A percentile compares a stretch with the other conserved stretches of the same genome.
Evolutionary conservation across 2,329 filamentous ascomycete genomes (phyloP).

Genomic region (Phyllosticta citribraziliensis): DNA sequence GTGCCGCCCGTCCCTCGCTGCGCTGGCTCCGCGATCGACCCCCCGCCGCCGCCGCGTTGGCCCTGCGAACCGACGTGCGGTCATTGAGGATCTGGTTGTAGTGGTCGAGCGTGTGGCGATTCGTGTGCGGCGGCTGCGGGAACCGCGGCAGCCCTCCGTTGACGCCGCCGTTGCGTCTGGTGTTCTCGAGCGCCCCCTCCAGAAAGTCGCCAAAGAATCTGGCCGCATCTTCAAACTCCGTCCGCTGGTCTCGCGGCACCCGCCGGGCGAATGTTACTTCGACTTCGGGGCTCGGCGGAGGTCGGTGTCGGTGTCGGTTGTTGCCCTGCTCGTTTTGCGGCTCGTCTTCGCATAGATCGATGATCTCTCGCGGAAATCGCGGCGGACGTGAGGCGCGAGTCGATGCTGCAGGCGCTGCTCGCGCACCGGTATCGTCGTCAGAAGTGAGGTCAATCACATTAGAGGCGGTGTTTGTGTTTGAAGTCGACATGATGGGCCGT

Average conservation of each 20-base stretch:
- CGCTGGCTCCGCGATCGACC: background rate
- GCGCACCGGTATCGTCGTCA: slow-evolving; percentile 17
- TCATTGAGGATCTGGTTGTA: slow-evolving; percentile 1
- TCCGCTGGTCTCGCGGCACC: background rate
- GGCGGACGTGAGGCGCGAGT: slow-evolving; percentile 28
- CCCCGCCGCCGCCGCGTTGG: background rate
- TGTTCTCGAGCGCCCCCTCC: background rate
- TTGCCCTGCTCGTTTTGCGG: slow-evolving; percentile 13
- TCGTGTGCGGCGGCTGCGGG: slow-evolving; percentile 1
- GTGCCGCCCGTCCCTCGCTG: too few species aligned
- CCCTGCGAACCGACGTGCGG: slow-evolving; percentile 4
- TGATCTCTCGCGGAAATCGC: slow-evolving; percentile 33
- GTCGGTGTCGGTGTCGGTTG: slow-evolving; percentile 5
- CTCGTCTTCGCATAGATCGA: slow-evolving; percentile 34
- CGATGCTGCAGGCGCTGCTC: slow-evolving; percentile 14
- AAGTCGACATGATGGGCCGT: slow-evolving; percentile 34
- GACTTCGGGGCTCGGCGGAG: slow-evolving; percentile 37
- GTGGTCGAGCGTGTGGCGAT: background rate
- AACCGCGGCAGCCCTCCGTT: background rate
- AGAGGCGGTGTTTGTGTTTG: background rate
- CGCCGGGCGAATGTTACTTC: slow-evolving; percentile 31
- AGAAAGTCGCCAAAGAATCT: background rate
- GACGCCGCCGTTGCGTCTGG: background rate
- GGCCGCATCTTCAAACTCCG: too few species aligned
- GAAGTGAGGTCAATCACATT: slow-evolving; percentile 30